Evolutionary conservation across 2,329 filamentous ascomycete genomes (phyloP).

Genomic region (Diaporthe sp.): DNA sequence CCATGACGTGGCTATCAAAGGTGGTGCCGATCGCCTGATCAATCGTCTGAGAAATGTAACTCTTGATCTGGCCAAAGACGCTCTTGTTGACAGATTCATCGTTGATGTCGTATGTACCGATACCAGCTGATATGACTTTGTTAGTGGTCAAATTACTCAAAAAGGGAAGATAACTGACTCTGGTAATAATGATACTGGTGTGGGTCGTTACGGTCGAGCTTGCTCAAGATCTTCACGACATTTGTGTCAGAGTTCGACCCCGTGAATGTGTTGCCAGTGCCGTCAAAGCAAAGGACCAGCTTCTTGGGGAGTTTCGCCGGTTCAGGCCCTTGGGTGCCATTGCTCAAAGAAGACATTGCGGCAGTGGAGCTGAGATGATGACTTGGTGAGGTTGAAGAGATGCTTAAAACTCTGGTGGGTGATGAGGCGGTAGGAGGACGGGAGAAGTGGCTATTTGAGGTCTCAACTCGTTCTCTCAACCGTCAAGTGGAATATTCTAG

Average conservation of each 20-base stretch:
- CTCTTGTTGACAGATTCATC: slow-evolving; percentile 58
- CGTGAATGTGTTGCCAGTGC: slow-evolving; percentile 62
- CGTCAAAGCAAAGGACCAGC: slow-evolving; percentile 64
- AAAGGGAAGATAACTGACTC: slow-evolving; percentile 46
- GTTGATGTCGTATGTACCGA: slow-evolving; percentile 63
- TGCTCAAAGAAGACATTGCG: slow-evolving; percentile 14
- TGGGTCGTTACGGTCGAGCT: slow-evolving; percentile 60
- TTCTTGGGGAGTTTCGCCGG: slow-evolving; percentile 49
- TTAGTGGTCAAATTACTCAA: slow-evolving; percentile 39
- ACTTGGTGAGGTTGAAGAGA: not conserved
- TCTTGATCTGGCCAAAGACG: slow-evolving; percentile 51
- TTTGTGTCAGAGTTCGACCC: slow-evolving; percentile 66
- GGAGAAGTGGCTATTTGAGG: not conserved
- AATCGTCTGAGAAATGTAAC: slow-evolving; percentile 55
- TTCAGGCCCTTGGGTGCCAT: not conserved
- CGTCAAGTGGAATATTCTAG: not conserved
- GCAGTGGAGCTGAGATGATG: not conserved
- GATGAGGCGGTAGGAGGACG: not conserved
- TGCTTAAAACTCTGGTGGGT: not conserved
- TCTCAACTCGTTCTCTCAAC: not conserved
- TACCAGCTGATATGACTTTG: slow-evolving; percentile 54
- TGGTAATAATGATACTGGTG: slow-evolving; percentile 66
- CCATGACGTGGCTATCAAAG: slow-evolving; percentile 66
- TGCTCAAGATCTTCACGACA: slow-evolving; percentile 64
- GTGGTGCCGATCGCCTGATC: slow-evolving; percentile 61